phyloP scores from a whole-genome alignment of 2,329 filamentous ascomycete species.

The Fusarium veterinarium region DNA sequence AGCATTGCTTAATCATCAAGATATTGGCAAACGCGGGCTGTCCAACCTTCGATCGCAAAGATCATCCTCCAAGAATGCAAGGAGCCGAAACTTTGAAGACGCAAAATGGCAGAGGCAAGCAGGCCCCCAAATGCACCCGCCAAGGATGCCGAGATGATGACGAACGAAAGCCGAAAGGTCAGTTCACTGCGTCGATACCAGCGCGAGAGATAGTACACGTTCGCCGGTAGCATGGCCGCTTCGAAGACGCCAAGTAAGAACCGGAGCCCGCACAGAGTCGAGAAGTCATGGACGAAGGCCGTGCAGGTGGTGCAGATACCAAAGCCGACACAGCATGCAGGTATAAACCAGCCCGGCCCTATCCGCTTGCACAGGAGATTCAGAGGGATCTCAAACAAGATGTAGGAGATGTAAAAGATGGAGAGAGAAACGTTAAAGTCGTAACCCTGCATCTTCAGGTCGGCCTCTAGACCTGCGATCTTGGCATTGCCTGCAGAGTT shows the following conservation, averaged over 20 bases:
- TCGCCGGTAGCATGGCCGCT: neutral
- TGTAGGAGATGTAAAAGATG: neutral
- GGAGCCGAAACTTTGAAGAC: neutral
- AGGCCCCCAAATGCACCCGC: neutral
- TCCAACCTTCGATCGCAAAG: neutral
- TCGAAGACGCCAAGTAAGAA: neutral
- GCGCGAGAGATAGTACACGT: neutral
- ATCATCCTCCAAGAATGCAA: constrained; percentile 1
- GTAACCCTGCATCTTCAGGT: neutral
- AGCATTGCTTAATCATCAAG: neutral
- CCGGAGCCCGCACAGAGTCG: neutral
- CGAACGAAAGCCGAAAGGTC: neutral
- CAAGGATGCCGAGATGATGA: neutral
- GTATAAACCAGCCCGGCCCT: neutral
- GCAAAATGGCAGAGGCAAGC: neutral
- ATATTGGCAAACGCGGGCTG: fast-evolving
- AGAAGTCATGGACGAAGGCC: neutral
- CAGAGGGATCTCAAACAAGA: neutral
- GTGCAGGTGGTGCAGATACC: neutral
- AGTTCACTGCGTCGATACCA: constrained; percentile 1
- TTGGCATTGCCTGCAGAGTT: neutral
- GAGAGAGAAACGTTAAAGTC: neutral
- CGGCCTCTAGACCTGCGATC: neutral
- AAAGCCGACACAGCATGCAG: neutral
- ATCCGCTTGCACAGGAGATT: neutral